Evolutionary conservation across 2,329 filamentous ascomycete species (phyloP).

Genomic region (Domatiomyces catenatus): DNA sequence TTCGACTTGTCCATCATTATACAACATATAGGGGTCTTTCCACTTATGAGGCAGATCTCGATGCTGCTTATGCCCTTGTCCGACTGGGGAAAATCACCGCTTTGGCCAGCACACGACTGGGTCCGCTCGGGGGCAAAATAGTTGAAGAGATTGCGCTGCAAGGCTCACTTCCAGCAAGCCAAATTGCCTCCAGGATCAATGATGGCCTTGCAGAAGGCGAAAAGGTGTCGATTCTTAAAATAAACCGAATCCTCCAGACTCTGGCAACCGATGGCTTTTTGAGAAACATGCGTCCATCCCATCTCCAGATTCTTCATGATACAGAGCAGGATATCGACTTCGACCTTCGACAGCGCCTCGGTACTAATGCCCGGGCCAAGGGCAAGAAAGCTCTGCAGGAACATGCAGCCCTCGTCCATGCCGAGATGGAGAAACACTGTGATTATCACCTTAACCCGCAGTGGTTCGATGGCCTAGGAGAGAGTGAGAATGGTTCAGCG

Average conservation of each 20-base stretch:
- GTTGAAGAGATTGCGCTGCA: slow-evolving; percentile 60
- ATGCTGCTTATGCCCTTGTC: slow-evolving; percentile 65
- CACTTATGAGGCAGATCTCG: slow-evolving; percentile 70
- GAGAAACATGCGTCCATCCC: slow-evolving; percentile 20
- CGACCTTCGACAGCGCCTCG: slow-evolving; percentile 43
- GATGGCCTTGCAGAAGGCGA: not conserved
- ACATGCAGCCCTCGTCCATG: slow-evolving; percentile 41
- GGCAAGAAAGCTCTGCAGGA: slow-evolving; percentile 53
- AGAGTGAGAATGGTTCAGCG: not conserved
- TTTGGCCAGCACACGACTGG: slow-evolving; percentile 57
- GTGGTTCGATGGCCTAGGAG: not conserved
- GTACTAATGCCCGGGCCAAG: slow-evolving; percentile 33
- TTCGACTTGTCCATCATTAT: slow-evolving; percentile 67
- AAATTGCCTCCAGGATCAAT: slow-evolving; percentile 24
- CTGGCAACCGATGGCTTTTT: slow-evolving; percentile 10
- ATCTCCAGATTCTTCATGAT: slow-evolving; percentile 43
- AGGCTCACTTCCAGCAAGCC: slow-evolving; percentile 50
- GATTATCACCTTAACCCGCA: not conserved
- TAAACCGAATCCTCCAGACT: not conserved
- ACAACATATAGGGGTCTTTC: slow-evolving; percentile 49
- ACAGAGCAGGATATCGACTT: slow-evolving; percentile 40
- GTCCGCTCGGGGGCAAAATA: slow-evolving; percentile 56
- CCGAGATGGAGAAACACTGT: slow-evolving; percentile 35
- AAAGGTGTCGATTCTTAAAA: not conserved
- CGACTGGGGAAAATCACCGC: slow-evolving; percentile 70